A percentile compares a stretch with the other conserved stretches of the same genome.
Conservation (phyloP, 148 eudicot genomes). For the Drosera capensis region DNA sequence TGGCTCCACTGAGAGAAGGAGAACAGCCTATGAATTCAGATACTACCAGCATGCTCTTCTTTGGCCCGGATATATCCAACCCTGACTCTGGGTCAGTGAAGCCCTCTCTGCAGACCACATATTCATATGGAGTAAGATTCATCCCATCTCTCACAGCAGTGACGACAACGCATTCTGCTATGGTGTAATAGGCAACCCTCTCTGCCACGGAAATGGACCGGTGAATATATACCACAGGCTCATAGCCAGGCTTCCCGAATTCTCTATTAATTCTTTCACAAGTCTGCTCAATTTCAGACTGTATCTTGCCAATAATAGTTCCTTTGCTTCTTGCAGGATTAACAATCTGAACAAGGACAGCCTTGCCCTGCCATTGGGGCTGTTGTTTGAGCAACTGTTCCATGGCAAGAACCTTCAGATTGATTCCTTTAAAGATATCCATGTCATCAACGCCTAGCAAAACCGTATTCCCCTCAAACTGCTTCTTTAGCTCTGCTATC, state of each 20-base stretch:
- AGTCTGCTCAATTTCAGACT: conserved; percentile 50
- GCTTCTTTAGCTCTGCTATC: too few relatives aligned
- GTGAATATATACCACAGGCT: conserved; percentile 50
- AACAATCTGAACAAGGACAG: too few relatives aligned
- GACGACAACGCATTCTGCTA: conserved; percentile 76
- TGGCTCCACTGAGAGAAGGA: conserved; percentile 85
- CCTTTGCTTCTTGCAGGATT: conserved; percentile 86
- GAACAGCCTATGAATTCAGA: conserved; percentile 86
- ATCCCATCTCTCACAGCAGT: conserved; percentile 87
- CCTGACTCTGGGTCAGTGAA: conserved; percentile 44
- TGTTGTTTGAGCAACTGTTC: too few relatives aligned
- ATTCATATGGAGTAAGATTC: conserved; percentile 85
- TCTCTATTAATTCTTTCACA: conserved; percentile 41
- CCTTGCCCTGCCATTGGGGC: too few relatives aligned
- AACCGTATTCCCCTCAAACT: too few relatives aligned
- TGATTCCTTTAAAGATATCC: too few relatives aligned
- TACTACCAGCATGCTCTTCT: conserved; percentile 84
- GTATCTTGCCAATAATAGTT: conserved; percentile 64
- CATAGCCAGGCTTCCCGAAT: conserved; percentile 42
- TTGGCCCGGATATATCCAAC: conserved; percentile 28
- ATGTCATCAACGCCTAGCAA: too few relatives aligned
- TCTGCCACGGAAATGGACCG: conserved; percentile 62
- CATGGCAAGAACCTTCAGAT: too few relatives aligned
- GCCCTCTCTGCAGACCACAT: conserved; percentile 61
- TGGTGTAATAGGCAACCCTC: conserved; percentile 59